Percentiles rank a stretch among this genome's conserved stretches.
phyloP scores from a whole-genome alignment of 805 yeast species.

The Priceomyces fermenticarens region DNA sequence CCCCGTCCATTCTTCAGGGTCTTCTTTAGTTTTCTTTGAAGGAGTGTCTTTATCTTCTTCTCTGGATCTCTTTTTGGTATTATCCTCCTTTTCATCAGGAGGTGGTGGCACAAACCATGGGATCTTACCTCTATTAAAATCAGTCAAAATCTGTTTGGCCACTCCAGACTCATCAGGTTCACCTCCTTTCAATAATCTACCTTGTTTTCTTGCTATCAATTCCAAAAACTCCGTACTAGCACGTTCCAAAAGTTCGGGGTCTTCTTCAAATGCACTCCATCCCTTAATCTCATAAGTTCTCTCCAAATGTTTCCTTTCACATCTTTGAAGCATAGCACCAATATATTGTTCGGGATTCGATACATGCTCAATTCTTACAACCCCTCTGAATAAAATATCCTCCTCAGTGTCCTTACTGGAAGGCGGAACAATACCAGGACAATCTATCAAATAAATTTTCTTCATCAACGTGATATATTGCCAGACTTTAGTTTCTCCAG shows the following conservation, averaged over 20 bases:
- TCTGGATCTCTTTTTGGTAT: constrained; percentile 53
- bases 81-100: constrained; percentile 47
- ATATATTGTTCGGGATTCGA: constrained; percentile 93
- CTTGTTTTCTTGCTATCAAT: constrained; percentile 86
- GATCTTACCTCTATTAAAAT: constrained; percentile 93
- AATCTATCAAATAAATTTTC: constrained; percentile 89
- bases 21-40: constrained; percentile 18
- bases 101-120: constrained; percentile 99
- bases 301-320: constrained; percentile 86
- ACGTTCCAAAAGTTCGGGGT: constrained; percentile 43
- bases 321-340: constrained; percentile 78
- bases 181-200: constrained; percentile 92
- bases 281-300: constrained; percentile 94
- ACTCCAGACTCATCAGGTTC: constrained; percentile 96
- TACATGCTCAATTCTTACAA: constrained; percentile 97
- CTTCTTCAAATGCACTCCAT: constrained; percentile 57
- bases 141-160: constrained; percentile 85
- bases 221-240: constrained; percentile 73
- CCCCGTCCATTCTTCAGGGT: constrained; percentile 21
- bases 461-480: constrained; percentile 97
- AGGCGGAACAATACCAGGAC: constrained; percentile 99
- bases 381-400: constrained; percentile 93
- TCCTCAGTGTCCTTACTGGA: constrained; percentile 84
- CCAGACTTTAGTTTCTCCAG: constrained; percentile 99
- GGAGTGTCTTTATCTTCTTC: constrained; percentile 27